Percentiles rank a stretch among this genome's conserved stretches.
phyloP scores from a whole-genome alignment of 2,329 filamentous ascomycete genomes.

The Cryphonectria radicalis region DNA sequence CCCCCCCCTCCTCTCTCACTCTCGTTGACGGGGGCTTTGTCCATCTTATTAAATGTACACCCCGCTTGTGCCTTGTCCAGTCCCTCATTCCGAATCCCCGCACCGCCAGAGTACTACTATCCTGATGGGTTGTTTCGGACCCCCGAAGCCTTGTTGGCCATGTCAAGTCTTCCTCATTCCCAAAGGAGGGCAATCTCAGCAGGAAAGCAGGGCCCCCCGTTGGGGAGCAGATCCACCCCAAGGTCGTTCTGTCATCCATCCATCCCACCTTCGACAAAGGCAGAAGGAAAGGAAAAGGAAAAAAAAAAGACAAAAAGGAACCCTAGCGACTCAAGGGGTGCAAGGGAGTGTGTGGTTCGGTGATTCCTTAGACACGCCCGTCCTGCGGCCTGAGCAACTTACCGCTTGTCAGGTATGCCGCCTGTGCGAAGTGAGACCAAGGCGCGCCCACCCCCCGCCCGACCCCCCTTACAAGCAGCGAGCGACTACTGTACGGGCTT shows the following conservation, averaged over 20 bases:
- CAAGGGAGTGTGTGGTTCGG: background rate
- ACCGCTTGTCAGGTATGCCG: conserved; percentile 6
- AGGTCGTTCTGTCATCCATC: background rate
- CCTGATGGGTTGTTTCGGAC: background rate
- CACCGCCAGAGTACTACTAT: background rate
- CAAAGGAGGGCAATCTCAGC: background rate
- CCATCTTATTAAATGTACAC: background rate
- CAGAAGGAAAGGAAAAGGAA: background rate
- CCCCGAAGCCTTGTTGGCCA: background rate
- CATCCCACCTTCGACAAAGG: background rate
- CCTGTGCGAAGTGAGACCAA: conserved; percentile 6
- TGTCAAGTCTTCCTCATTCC: background rate
- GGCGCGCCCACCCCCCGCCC: background rate
- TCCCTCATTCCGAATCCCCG: background rate
- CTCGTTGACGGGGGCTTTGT: no score
- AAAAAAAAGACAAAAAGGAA: background rate
- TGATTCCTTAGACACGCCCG: conserved; percentile 3
- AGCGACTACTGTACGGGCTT: conserved; percentile 5
- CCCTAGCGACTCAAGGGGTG: background rate
- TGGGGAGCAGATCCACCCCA: background rate
- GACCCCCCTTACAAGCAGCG: background rate
- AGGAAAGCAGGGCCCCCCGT: background rate
- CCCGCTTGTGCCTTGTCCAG: background rate
- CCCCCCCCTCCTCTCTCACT: background rate
- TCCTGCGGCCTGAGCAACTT: background rate